Evolutionary conservation across 345 rosid species (phyloP).

Genomic region (Sisymbrium irio): DNA sequence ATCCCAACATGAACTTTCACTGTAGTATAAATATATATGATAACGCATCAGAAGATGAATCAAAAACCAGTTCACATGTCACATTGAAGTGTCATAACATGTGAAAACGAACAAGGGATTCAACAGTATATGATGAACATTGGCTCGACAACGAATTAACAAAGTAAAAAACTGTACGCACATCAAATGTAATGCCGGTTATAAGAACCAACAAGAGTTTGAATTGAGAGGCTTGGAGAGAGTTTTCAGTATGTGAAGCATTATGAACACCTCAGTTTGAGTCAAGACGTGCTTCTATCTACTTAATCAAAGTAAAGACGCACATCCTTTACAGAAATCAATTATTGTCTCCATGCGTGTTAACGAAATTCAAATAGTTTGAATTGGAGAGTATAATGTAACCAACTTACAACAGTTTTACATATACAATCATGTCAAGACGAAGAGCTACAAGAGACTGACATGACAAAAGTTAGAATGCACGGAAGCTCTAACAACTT

Average conservation of each 20-base stretch:
- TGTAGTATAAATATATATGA: not conserved
- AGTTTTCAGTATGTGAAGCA: not conserved
- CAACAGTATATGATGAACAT: not conserved
- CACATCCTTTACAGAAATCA: conserved; percentile 6
- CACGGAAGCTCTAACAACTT: not conserved
- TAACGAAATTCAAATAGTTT: not conserved
- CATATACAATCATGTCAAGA: conserved; percentile 4
- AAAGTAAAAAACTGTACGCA: not conserved
- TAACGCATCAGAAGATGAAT: conserved; percentile 12
- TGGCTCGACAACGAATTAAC: not conserved
- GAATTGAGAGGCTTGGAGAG: not conserved
- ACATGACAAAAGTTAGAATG: not conserved
- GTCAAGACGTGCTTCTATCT: not conserved
- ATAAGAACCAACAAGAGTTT: not conserved
- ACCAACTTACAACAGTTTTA: not conserved
- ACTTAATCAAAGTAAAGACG: not conserved
- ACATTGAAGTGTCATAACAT: not conserved
- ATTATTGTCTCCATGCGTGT: not conserved
- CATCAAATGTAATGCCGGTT: not conserved
- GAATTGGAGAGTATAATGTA: not conserved
- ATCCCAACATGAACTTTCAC: not conserved
- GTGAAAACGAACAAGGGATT: not conserved
- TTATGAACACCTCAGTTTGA: not conserved
- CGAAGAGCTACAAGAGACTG: conserved; percentile 6
- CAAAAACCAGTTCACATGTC: not conserved